Base-by-base conservation (phyloP, 2,329 filamentous ascomycete genomes). In the Xylariomycetidae sp. region DNA sequence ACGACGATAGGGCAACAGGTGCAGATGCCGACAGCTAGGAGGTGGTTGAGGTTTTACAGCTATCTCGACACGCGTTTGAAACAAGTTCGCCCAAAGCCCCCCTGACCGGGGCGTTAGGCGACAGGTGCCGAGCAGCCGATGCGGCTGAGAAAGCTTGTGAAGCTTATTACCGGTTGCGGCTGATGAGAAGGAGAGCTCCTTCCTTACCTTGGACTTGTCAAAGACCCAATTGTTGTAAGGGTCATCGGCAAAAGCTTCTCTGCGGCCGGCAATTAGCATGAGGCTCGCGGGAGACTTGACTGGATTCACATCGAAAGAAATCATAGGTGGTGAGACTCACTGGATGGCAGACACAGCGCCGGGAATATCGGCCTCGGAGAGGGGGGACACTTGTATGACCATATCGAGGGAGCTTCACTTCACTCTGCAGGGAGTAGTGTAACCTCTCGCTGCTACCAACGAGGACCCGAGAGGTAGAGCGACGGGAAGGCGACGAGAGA, bases 201-300 rank as follows among this genome's bases (percentile, higher is more conserved):
- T 19, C 27, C 51, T 35, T 48, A 55, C 53, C 34, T 40, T 49
- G 20, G 50, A 44, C 37, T 49, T 54, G 32, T 55, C 46, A 34
- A 56, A 56, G n/a, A 56, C 47, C 52, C 53, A 55, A 29, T 56
- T 55, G 33, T 49, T 55, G 39, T 56, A 56, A 10, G 53, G 53
- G 31, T 56, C 53, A 22, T 55, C 45, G 24, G 51, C 51, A 36
- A 56, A 56, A 18, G 52, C 53, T 37, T 52, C 49, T 46, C 53
- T 56, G 39, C 13, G 25, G 30, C 19, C 17, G n/a, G n/a, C n/a
- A n/a, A 12, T 25, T 26, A 10, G 15, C 9, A 19, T 25, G n/a
- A n/a, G n/a, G n/a, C n/a, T n/a, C n/a, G n/a, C n/a, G n/a, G n/a
- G n/a, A n/a, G n/a, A n/a, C n/a, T n/a, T n/a, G n/a, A n/a, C n/a